Conservation (phyloP, 305 asterid species). For the Solanum hybrid region DNA sequence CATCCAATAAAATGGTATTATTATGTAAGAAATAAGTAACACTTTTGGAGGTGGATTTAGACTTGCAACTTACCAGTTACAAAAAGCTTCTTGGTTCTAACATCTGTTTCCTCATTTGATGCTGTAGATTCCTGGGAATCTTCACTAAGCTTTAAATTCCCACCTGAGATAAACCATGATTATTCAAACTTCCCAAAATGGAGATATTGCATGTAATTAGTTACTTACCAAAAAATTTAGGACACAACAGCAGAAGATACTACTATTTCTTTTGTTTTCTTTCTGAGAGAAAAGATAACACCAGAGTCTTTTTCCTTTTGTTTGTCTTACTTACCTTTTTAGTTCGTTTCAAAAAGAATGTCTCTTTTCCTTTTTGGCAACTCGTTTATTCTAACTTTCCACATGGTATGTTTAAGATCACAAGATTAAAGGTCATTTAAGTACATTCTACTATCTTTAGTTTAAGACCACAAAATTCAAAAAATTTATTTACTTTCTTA, state of each 20-base stretch:
- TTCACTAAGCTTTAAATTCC: constrained; percentile 9
- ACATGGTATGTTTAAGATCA: not conserved
- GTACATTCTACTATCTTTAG: not conserved
- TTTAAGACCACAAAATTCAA: not conserved
- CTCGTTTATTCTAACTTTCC: not conserved
- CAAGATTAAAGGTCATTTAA: not conserved
- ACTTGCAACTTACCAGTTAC: constrained; percentile 58
- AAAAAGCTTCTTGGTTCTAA: constrained; percentile 78
- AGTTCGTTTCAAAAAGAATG: not conserved
- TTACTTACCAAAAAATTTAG: not conserved
- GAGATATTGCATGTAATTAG: not conserved
- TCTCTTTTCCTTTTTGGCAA: not conserved
- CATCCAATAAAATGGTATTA: not conserved
- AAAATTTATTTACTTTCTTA: too few species aligned
- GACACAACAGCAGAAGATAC: not conserved
- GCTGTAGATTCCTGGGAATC: constrained; percentile 30
- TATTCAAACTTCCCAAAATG: not conserved
- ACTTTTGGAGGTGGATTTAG: not conserved
- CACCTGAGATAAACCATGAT: constrained; percentile 30
- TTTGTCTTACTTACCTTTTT: not conserved
- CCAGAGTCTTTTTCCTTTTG: not conserved
- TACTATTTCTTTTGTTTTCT: not conserved
- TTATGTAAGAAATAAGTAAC: not conserved
- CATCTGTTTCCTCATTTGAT: constrained; percentile 28
- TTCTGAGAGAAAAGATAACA: not conserved